Evolutionary conservation across 306 rosid species (phyloP).

Genomic region (Vigna hirtella): DNA sequence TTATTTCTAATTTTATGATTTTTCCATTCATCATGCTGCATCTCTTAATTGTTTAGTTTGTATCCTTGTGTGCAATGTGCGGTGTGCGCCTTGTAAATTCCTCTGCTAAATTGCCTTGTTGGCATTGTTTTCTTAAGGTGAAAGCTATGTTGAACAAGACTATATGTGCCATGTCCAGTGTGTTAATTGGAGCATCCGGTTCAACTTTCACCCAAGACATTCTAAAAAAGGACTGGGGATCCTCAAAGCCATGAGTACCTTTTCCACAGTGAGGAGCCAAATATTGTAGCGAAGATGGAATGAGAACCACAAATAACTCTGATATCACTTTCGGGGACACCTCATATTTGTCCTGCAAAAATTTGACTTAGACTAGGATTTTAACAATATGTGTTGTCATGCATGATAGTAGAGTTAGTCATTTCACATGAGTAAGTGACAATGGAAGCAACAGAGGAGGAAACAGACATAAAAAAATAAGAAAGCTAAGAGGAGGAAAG

Average conservation of each 20-base stretch:
- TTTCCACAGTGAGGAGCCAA: constrained; percentile 82
- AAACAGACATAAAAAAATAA: no score
- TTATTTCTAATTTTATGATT: no score
- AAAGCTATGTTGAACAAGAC: constrained; percentile 94
- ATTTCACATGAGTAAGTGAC: not conserved
- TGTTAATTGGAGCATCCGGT: constrained; percentile 84
- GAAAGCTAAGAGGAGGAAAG: no score
- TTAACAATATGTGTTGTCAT: constrained; percentile 44
- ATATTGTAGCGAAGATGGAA: constrained; percentile 70
- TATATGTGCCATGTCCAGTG: constrained; percentile 78
- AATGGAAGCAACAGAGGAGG: no score
- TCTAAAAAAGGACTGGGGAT: constrained; percentile 79
- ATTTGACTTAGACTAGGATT: not conserved
- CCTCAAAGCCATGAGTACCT: constrained; percentile 79
- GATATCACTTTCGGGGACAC: constrained; percentile 17
- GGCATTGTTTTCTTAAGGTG: constrained; percentile 54
- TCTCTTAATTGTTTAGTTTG: not conserved
- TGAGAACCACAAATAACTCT: constrained; percentile 60
- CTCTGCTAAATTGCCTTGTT: constrained; percentile 22
- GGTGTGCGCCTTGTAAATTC: not conserved
- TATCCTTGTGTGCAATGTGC: not conserved
- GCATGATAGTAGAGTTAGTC: constrained; percentile 55
- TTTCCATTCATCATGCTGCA: not conserved
- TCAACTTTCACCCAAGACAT: constrained; percentile 90
- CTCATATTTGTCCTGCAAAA: constrained; percentile 11